A percentile compares a stretch with the other conserved stretches of the same genome.
phyloP scores from a whole-genome alignment of 1,284 basidiomycete genomes.

The Pseudozyma flocculosa region DNA sequence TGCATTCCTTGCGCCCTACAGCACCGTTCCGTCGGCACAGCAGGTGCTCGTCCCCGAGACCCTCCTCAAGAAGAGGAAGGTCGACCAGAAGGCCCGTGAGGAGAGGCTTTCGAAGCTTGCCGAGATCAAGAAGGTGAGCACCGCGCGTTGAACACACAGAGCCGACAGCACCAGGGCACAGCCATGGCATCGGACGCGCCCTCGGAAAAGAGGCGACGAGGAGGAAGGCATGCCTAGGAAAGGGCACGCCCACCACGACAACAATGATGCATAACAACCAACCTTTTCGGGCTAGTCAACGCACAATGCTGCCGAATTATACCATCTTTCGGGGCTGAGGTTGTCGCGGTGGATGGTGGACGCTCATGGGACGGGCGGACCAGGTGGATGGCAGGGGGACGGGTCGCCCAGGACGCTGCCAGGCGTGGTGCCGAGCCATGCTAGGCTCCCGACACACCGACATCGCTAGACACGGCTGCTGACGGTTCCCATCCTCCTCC shows the following conservation, averaged over 20 bases:
- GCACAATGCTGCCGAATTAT: slow-evolving; percentile 55
- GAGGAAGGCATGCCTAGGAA: background rate
- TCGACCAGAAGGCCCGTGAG: slow-evolving; percentile 95
- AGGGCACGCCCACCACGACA: slow-evolving; percentile 4
- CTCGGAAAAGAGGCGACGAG: no score
- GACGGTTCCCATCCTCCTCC: background rate
- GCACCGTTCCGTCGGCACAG: slow-evolving; percentile 52
- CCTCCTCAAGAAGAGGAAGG: slow-evolving; percentile 77
- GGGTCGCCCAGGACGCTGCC: no score
- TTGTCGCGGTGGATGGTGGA: background rate
- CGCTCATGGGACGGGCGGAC: background rate
- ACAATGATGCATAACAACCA: slow-evolving; percentile 50
- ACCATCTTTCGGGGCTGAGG: slow-evolving; percentile 59
- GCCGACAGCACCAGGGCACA: no score
- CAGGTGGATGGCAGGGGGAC: no score
- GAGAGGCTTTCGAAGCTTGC: slow-evolving; percentile 83
- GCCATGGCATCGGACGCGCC: no score
- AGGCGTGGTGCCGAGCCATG: no score
- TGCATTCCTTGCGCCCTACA: slow-evolving; percentile 13
- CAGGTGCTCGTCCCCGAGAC: slow-evolving; percentile 58
- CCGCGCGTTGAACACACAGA: background rate
- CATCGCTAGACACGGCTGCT: no score
- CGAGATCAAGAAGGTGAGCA: slow-evolving; percentile 84
- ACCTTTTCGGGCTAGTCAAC: slow-evolving; percentile 50
- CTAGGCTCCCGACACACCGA: no score